Conservation (phyloP, 2,329 filamentous ascomycete genomes). For the Emergomyces africanus region DNA sequence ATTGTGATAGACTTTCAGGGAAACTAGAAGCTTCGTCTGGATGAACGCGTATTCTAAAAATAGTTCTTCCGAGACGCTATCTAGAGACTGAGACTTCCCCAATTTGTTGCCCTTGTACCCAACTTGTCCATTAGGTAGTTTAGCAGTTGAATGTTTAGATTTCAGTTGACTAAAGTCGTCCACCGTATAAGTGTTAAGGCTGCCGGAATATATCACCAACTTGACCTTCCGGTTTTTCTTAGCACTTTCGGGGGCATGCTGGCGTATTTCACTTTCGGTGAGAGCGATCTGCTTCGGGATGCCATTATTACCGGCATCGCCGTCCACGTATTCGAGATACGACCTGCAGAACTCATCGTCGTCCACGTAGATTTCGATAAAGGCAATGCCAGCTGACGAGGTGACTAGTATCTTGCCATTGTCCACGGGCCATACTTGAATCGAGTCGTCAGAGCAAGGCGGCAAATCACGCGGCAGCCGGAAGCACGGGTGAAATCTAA, state of each 20-base stretch:
- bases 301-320: slow-evolving; percentile 41
- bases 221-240: slow-evolving; percentile 55
- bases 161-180: slow-evolving; percentile 61
- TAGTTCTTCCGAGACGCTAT: slow-evolving; percentile 56
- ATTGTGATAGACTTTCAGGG: slow-evolving; percentile 65
- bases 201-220: slow-evolving; percentile 62
- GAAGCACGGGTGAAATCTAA: slow-evolving; percentile 85
- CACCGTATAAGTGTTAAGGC: slow-evolving; percentile 60
- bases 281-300: slow-evolving; percentile 61
- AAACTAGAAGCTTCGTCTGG: slow-evolving; percentile 60
- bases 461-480: slow-evolving; percentile 62
- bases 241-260: slow-evolving; percentile 57
- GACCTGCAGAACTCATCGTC: slow-evolving; percentile 67
- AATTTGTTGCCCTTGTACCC: slow-evolving; percentile 66
- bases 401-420: slow-evolving; percentile 62
- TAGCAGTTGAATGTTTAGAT: slow-evolving; percentile 60
- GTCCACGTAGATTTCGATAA: slow-evolving; percentile 68
- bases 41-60: slow-evolving; percentile 58
- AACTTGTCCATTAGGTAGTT: slow-evolving; percentile 59
- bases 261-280: slow-evolving; percentile 61
- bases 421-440: slow-evolving; percentile 79
- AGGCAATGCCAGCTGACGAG: slow-evolving; percentile 69
- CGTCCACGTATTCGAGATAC: slow-evolving; percentile 68
- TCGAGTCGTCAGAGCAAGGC: slow-evolving; percentile 54
- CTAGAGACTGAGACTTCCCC: slow-evolving; percentile 59